A percentile compares a stretch with the other conserved stretches of the same genome.
Conservation (phyloP, 192 early-diverging fungal genomes). For the Backusella circina region DNA sequence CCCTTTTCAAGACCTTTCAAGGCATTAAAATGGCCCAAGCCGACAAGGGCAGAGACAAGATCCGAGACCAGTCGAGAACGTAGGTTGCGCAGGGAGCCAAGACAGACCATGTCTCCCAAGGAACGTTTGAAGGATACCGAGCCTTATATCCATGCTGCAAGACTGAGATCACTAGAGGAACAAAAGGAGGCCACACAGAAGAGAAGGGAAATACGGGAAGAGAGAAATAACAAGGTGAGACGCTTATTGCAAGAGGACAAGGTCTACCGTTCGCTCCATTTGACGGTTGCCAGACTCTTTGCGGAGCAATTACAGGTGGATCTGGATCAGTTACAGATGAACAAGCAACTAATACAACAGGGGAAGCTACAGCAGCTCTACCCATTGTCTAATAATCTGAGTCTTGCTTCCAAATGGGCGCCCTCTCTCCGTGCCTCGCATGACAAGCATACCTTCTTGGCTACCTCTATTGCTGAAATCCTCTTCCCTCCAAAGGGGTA, state of each 20-base stretch:
- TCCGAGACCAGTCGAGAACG: neutral
- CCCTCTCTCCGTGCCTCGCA: slow-evolving; percentile 36
- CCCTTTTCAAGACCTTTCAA: neutral
- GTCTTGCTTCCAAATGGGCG: slow-evolving; percentile 42
- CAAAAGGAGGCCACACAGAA: neutral
- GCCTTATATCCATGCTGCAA: neutral
- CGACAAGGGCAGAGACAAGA: neutral
- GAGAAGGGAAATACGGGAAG: neutral
- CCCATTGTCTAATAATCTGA: neutral
- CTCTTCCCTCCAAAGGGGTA: slow-evolving; percentile 22
- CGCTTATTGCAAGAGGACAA: slow-evolving; percentile 16
- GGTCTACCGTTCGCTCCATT: slow-evolving; percentile 33
- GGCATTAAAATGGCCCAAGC: neutral
- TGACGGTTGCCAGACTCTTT: slow-evolving; percentile 38
- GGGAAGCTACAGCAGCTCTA: neutral
- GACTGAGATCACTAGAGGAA: neutral
- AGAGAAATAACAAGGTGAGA: slow-evolving; percentile 21
- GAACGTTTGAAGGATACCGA: neutral
- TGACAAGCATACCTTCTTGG: slow-evolving; percentile 38
- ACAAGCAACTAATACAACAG: neutral
- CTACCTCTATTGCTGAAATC: slow-evolving; percentile 38
- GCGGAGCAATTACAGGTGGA: slow-evolving; percentile 30
- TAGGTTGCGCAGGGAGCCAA: neutral
- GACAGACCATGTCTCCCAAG: neutral
- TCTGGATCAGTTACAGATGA: neutral